Evolutionary conservation across 768 basidiomycete genomes (phyloP).

Genomic region (Sporobolomyces pararoseus): DNA sequence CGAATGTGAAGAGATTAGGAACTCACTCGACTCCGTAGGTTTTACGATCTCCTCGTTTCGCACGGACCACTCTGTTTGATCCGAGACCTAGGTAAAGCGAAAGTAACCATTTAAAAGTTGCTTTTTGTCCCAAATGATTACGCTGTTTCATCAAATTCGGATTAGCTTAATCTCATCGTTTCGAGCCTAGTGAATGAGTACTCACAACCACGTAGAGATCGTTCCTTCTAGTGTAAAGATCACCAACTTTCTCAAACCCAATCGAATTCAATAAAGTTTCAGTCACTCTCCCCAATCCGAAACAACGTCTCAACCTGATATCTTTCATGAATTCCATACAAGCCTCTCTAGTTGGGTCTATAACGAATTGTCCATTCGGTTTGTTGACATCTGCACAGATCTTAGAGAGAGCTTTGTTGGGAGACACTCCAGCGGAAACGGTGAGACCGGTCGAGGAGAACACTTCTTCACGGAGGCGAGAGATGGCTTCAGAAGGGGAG

Average conservation of each 20-base stretch:
- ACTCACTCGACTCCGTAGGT: constrained; percentile 76
- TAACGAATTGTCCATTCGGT: constrained; percentile 39
- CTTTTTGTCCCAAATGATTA: constrained; percentile 66
- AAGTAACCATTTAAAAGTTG: constrained; percentile 61
- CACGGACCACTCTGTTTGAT: constrained; percentile 72
- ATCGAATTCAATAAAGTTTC: constrained; percentile 82
- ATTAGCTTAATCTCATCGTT: too few species aligned
- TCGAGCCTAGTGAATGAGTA: too few species aligned
- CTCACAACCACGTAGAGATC: constrained; percentile 66
- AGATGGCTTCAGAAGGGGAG: constrained; percentile 68
- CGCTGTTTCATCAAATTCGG: constrained; percentile 46
- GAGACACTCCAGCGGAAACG: constrained; percentile 90
- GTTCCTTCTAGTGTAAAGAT: constrained; percentile 73
- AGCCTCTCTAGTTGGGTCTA: constrained; percentile 38
- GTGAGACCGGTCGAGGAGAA: constrained; percentile 76
- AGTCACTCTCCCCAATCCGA: constrained; percentile 83
- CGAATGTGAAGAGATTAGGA: not conserved
- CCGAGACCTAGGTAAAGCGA: constrained; percentile 79
- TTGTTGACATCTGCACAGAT: constrained; percentile 43
- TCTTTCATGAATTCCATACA: constrained; percentile 42
- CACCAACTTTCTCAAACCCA: constrained; percentile 88
- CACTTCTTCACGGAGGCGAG: constrained; percentile 68
- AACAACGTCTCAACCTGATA: constrained; percentile 50
- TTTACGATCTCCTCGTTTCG: constrained; percentile 75
- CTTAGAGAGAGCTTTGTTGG: constrained; percentile 95